Evolutionary conservation across 1,139 yeast genomes (phyloP).

Genomic region (Diutina pseudorugosa): DNA sequence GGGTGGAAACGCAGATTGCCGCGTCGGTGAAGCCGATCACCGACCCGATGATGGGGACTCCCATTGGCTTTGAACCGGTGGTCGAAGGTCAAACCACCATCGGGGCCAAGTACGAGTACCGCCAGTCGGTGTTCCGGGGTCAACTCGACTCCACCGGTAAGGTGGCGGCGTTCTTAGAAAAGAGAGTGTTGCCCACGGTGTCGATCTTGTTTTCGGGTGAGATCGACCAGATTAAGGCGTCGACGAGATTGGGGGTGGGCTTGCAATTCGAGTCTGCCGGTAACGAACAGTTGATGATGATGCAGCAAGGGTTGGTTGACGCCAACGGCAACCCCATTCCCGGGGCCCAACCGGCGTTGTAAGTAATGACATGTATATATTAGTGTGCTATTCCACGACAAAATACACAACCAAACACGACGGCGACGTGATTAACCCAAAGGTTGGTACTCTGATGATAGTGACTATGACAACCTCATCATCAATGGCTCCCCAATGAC

Average conservation of each 20-base stretch:
- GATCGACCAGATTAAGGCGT: constrained; percentile 78
- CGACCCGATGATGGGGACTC: constrained; percentile 73
- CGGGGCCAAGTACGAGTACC: constrained; percentile 97
- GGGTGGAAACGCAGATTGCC: constrained; percentile 81
- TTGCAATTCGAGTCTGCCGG: constrained; percentile 93
- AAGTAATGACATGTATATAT: constrained; percentile 12
- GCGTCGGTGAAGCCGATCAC: constrained; percentile 70
- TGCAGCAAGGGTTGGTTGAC: constrained; percentile 71
- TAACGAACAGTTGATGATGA: constrained; percentile 66
- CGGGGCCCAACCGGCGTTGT: constrained; percentile 43
- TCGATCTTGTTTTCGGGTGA: constrained; percentile 82
- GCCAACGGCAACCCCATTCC: constrained; percentile 78
- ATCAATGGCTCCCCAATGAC: no score
- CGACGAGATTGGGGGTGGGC: constrained; percentile 85
- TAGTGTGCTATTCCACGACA: background rate
- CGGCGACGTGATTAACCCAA: no score
- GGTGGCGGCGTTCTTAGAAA: constrained; percentile 83
- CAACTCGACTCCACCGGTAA: constrained; percentile 87
- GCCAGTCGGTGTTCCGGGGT: constrained; percentile 93
- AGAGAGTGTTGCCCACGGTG: constrained; percentile 85
- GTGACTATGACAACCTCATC: no score
- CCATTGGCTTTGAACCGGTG: constrained; percentile 69
- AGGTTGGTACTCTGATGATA: no score
- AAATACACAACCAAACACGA: background rate
- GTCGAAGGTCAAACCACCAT: constrained; percentile 87